These are phyloP conservation scores for Termitomyces heimii DNA, from an alignment of 768 basidiomycete genomes.

Conservation along the genomic window DNA sequence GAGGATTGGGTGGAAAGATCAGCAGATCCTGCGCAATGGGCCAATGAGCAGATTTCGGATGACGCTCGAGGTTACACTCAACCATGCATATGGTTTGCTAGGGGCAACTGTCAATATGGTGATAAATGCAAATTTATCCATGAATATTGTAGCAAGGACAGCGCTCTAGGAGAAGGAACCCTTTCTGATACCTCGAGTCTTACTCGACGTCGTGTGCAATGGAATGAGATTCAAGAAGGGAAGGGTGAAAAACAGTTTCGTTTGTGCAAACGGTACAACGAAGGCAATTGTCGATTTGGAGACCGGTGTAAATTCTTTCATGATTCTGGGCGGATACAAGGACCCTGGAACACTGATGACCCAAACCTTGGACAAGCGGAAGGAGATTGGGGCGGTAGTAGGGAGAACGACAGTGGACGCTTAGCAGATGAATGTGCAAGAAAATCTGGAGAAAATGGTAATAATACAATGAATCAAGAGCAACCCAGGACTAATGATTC, in stretches of 20 bases:
- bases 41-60: not conserved
- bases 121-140: constrained; percentile 7
- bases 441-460: not conserved
- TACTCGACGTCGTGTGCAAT: not conserved
- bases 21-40: not conserved
- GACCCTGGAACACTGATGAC: not conserved
- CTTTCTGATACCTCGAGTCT: not conserved
- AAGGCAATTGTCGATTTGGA: constrained; percentile 2
- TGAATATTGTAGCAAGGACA: not conserved
- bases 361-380: not conserved
- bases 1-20: not conserved
- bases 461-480: not conserved
- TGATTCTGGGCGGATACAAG: not conserved
- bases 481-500: not conserved
- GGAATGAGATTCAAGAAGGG: not conserved
- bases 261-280: not conserved
- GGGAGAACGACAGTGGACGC: not conserved
- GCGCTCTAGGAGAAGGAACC: not conserved
- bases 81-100: not conserved
- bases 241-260: not conserved
- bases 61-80: not conserved
- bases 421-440: not conserved
- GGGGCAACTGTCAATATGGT: constrained; percentile 2
- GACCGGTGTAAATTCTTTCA: constrained; percentile 6
- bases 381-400: constrained; percentile 11